Evolutionary conservation across 2,329 filamentous ascomycete genomes (phyloP).

Genomic region (Aspergillus fumigatus): DNA sequence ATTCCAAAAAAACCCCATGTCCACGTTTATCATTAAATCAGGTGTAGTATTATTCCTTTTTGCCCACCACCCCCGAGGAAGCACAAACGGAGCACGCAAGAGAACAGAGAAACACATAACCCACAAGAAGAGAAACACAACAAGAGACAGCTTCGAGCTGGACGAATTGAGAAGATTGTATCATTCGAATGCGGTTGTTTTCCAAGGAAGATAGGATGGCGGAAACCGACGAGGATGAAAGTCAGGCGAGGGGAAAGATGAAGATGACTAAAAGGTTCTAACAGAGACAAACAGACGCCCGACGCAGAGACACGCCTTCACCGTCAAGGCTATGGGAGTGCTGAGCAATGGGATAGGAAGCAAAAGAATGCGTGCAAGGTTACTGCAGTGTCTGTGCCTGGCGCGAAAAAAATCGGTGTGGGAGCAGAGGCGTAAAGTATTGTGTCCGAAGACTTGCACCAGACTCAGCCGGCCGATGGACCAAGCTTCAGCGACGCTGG

Average conservation of each 20-base stretch:
- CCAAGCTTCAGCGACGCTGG: conserved; percentile 8
- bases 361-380: conserved; percentile 11
- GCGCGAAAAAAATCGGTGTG: conserved; percentile 13
- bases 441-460: conserved; percentile 10
- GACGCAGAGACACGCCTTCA: conserved; percentile 17
- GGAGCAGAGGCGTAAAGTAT: conserved; percentile 10
- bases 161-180: not conserved
- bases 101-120: conserved; percentile 5
- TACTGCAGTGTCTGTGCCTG: conserved; percentile 10
- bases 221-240: not conserved
- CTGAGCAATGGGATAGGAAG: conserved; percentile 5
- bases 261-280: conserved; percentile 20
- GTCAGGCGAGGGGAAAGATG: not conserved
- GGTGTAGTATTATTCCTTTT: conserved; percentile 25
- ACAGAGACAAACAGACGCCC: conserved; percentile 13
- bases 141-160: conserved; percentile 9
- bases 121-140: conserved; percentile 8
- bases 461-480: conserved; percentile 1
- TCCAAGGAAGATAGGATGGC: not conserved
- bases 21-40: conserved; percentile 34
- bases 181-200: not conserved
- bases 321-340: conserved; percentile 30
- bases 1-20: conserved; percentile 26
- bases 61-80: conserved; percentile 17
- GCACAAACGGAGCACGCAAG: conserved; percentile 14